Conservation (phyloP, 1,284 basidiomycete species). For the Irpex rosettiformis region DNA sequence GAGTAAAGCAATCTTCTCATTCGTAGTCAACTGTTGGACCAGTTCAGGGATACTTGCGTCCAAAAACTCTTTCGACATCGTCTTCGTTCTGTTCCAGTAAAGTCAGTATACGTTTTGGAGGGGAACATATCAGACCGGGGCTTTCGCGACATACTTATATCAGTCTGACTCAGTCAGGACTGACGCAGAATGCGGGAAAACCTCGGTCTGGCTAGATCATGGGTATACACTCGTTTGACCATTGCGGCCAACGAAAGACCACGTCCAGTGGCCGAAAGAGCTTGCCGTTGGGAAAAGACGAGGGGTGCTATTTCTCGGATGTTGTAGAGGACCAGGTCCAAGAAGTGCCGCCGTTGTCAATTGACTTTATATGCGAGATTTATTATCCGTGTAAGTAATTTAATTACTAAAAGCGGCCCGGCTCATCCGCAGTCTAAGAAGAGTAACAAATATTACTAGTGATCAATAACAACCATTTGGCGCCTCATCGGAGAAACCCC, state of each 20-base stretch:
- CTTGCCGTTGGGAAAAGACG: not conserved
- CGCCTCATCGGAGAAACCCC: not conserved
- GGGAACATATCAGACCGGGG: not conserved
- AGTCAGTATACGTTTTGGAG: not conserved
- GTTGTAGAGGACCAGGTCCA: not conserved
- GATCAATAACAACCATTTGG: not conserved
- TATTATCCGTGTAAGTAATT: no score
- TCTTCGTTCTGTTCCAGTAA: not conserved
- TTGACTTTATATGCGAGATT: no score
- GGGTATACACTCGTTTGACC: not conserved
- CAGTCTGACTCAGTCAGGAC: no score
- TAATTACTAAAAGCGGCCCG: not conserved
- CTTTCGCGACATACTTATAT: constrained; percentile 6
- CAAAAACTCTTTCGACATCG: constrained; percentile 45
- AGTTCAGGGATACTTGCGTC: constrained; percentile 50
- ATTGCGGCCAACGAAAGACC: not conserved
- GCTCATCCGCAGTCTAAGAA: not conserved
- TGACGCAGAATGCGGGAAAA: constrained; percentile 19
- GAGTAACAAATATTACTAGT: not conserved
- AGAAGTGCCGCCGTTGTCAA: not conserved
- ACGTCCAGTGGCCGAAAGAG: constrained; percentile 12
- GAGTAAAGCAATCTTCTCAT: constrained; percentile 63
- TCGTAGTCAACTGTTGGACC: constrained; percentile 47
- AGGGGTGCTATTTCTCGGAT: not conserved
- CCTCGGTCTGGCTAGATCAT: constrained; percentile 16